These are phyloP conservation scores for Pharnaceum exiguum DNA, from an alignment of 148 eudicot genomes.

Conservation along the genomic window DNA sequence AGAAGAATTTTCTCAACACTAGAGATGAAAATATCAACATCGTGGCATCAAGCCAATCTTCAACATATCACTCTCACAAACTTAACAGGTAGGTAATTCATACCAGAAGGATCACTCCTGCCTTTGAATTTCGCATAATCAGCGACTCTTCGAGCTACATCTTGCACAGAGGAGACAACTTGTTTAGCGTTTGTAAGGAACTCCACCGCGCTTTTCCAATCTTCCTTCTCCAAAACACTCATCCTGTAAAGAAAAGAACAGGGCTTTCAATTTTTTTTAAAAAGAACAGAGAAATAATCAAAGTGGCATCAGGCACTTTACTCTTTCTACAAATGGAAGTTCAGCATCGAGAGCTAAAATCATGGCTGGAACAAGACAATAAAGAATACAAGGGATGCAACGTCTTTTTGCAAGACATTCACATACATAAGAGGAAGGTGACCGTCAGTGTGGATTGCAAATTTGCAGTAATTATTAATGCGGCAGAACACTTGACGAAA, in stretches of 20 bases:
- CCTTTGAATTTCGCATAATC: conserved; percentile 71
- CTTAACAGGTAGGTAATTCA: neutral
- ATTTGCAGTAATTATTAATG: too few relatives aligned
- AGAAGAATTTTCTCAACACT: too few relatives aligned
- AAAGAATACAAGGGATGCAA: too few relatives aligned
- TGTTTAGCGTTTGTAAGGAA: conserved; percentile 83
- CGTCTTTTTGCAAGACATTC: too few relatives aligned
- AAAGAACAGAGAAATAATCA: neutral
- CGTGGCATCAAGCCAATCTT: neutral
- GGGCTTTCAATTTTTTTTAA: neutral
- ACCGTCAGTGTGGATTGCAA: too few relatives aligned
- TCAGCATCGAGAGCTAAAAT: too few relatives aligned
- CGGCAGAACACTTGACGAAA: too few relatives aligned
- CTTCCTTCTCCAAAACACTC: conserved; percentile 66
- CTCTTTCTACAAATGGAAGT: too few relatives aligned
- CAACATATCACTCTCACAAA: neutral
- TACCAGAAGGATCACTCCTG: conserved; percentile 49
- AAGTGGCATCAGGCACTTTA: conserved; percentile 2
- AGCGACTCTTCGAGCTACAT: conserved; percentile 80
- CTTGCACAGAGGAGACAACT: conserved; percentile 83
- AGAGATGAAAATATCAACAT: too few relatives aligned
- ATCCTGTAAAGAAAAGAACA: conserved; percentile 37
- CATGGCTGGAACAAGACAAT: too few relatives aligned
- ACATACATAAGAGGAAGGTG: too few relatives aligned
- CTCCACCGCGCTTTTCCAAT: conserved; percentile 67